Base-by-base conservation (phyloP, 2,329 filamentous ascomycete genomes). In the Diaporthe velutina region DNA sequence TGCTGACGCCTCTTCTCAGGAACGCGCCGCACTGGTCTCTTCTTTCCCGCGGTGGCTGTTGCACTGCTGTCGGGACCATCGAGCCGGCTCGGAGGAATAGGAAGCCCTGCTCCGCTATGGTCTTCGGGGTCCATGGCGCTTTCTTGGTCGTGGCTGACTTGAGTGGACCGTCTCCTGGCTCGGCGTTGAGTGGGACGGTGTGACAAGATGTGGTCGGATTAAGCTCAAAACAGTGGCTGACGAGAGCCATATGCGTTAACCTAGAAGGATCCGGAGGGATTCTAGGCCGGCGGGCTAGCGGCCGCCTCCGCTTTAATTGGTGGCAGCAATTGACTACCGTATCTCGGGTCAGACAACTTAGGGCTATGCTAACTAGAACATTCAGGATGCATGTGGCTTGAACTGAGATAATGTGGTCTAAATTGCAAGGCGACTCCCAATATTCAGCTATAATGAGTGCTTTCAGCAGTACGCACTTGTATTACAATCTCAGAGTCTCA, bases 1-100 rank as follows among this genome's bases (percentile, higher is more conserved):
- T 79, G 78, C 50, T 75, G 77, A 9, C 78, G 74, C 70, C 78
- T 74, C 74, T 78, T 79, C 75, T 79, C 78, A 22, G 77, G 77
- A 35, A 78, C 77, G 1, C 77, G 75, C 28, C 77, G 76, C 25
- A 75, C 73, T 1, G 70, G 70, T 22, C 57, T 78, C 61, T 73
- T 73, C 73, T 75, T 77, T 22, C 61, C 67, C 15, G 30, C 38
- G 9, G 2, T 50, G 17, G 13, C 42, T 5, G 52, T 57, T n/a
- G 25, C 71, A 15, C 6, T 42, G 13, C 25, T 30, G n/a, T 15
- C 25, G 25, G 48, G 4, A 22, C 38, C n/a, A 1, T 40, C n/a
- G 1, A 28, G 17, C 33, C n/a, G 35, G 15, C 12, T 48, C 57
- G n/a, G 28, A 28, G 17, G 19, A 42, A 57, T 28, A 4, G 55